Evolutionary conservation across 192 early-diverging fungal species (phyloP).

Genomic region (Podila clonocystis): DNA sequence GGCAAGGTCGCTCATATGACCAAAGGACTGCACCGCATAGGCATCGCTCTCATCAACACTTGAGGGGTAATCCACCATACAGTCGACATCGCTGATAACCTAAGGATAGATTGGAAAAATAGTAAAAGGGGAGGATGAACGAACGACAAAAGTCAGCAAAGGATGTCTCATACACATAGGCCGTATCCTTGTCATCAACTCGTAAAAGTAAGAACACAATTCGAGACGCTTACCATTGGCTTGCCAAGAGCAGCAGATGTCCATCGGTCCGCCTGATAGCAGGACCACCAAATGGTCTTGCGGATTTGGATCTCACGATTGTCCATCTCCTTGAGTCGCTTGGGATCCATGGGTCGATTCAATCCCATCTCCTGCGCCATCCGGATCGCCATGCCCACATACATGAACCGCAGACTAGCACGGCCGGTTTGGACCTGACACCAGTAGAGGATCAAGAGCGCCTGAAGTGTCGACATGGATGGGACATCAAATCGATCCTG

Average conservation of each 20-base stretch:
- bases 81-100: conserved; percentile 48
- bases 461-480: conserved; percentile 53
- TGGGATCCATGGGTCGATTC: conserved; percentile 34
- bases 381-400: conserved; percentile 53
- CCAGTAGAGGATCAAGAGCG: conserved; percentile 53
- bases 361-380: conserved; percentile 58
- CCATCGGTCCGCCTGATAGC: conserved; percentile 51
- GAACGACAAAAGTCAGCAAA: not conserved
- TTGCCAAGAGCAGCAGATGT: conserved; percentile 48
- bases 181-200: not conserved
- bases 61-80: conserved; percentile 38
- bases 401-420: conserved; percentile 51
- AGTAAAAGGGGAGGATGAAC: not conserved
- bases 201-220: not conserved
- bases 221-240: conserved; percentile 26
- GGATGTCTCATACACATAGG: not conserved
- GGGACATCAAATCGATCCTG: conserved; percentile 54
- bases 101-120: not conserved
- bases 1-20: conserved; percentile 31
- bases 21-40: conserved; percentile 14
- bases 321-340: conserved; percentile 24
- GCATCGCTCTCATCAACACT: conserved; percentile 20
- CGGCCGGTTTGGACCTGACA: conserved; percentile 51
- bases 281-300: conserved; percentile 51
- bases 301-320: conserved; percentile 41